These are phyloP conservation scores for Podospora pseudoanserina DNA, from an alignment of 495 filamentous ascomycete genomes.

Conservation along the genomic window DNA sequence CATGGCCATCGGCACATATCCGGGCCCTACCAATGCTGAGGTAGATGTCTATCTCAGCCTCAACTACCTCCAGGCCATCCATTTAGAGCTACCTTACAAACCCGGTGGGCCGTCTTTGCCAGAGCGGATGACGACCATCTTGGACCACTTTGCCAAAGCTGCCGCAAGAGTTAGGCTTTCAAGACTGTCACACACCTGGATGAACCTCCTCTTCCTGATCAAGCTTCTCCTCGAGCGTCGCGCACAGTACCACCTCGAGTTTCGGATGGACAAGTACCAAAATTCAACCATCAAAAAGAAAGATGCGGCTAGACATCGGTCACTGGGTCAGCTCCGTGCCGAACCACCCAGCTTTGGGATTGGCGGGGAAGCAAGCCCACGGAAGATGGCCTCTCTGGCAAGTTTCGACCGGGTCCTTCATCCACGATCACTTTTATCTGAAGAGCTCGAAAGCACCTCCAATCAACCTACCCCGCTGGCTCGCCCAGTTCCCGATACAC, in stretches of 20 bases:
- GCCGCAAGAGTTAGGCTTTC: constrained; percentile 58
- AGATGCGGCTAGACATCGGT: constrained; percentile 24
- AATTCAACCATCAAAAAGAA: constrained; percentile 22
- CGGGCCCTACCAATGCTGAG: constrained; percentile 49
- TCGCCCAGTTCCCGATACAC: constrained; percentile 54
- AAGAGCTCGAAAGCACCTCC: constrained; percentile 67
- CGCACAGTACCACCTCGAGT: constrained; percentile 53
- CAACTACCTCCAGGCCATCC: constrained; percentile 53
- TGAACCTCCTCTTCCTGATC: constrained; percentile 60
- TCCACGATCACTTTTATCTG: constrained; percentile 38
- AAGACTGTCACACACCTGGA: constrained; percentile 72
- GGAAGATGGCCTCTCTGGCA: constrained; percentile 32
- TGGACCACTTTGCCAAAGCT: constrained; percentile 60
- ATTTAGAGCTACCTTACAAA: constrained; percentile 36
- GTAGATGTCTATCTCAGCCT: constrained; percentile 58
- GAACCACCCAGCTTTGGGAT: constrained; percentile 8
- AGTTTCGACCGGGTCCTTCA: constrained; percentile 27
- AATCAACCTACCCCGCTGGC: constrained; percentile 77
- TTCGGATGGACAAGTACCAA: constrained; percentile 35
- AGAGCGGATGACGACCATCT: constrained; percentile 47
- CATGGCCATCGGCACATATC: constrained; percentile 59
- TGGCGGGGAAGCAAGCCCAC: constrained; percentile 38
- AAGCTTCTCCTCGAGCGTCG: constrained; percentile 56
- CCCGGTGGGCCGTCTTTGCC: constrained; percentile 30
- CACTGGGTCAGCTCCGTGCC: constrained; percentile 11